These are phyloP conservation scores for Cordyceps pruinosa DNA, from an alignment of 2,329 filamentous ascomycete genomes.

Conservation along the genomic window DNA sequence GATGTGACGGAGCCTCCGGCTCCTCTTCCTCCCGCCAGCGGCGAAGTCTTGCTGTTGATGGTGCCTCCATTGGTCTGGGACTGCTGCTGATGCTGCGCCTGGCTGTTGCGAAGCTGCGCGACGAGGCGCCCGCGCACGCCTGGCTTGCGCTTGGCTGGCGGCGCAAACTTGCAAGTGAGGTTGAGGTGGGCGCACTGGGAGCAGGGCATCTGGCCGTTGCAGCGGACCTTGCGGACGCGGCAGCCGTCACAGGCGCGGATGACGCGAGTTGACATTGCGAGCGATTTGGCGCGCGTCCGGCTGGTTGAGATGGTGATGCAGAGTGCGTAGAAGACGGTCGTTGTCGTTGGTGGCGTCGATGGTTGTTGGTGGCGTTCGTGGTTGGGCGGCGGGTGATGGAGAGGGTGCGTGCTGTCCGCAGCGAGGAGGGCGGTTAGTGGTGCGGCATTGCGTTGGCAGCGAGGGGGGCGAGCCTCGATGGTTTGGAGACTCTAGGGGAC, in stretches of 20 bases:
- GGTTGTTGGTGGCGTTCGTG: not conserved
- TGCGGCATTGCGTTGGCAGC: not conserved
- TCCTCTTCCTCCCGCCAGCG: not conserved
- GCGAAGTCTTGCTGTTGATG: conserved; percentile 4
- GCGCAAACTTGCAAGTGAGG: conserved; percentile 28
- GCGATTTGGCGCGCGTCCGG: no score
- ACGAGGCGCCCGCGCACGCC: conserved; percentile 29
- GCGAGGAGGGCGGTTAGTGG: not conserved
- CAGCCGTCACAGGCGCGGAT: conserved; percentile 31
- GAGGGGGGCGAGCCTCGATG: not conserved
- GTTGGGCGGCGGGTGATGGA: not conserved
- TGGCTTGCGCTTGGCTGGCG: conserved; percentile 27
- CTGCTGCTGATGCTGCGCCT: not conserved
- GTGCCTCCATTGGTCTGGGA: not conserved
- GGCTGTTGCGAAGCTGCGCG: conserved; percentile 27
- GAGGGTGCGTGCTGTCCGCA: not conserved
- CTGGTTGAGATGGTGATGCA: not conserved
- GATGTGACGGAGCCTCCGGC: not conserved
- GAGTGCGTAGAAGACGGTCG: not conserved
- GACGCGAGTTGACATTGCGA: conserved; percentile 8
- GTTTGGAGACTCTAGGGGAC: not conserved
- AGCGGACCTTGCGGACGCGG: conserved; percentile 32
- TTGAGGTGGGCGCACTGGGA: conserved; percentile 30
- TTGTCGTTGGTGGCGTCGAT: not conserved
- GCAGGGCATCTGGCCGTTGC: conserved; percentile 28